phyloP scores from a whole-genome alignment of 805 yeast genomes.

The Candida takata region DNA sequence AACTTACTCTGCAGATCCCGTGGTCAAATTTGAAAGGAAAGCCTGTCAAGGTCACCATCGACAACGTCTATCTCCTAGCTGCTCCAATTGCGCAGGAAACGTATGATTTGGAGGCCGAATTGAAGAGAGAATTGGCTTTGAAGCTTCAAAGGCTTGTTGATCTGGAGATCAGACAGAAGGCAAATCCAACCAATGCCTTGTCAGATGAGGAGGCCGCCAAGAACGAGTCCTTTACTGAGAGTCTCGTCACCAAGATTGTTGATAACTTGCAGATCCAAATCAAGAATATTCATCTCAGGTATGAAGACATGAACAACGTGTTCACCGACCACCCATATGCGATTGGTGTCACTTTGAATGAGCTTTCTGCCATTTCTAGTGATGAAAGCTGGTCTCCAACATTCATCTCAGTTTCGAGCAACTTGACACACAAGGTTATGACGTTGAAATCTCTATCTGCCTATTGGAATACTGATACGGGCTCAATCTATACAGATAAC shows the following conservation, averaged over 20 bases:
- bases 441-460: slow-evolving; percentile 67
- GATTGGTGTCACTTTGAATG: slow-evolving; percentile 74
- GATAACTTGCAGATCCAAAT: slow-evolving; percentile 91
- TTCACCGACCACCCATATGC: slow-evolving; percentile 74
- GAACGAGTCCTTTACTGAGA: slow-evolving; percentile 80
- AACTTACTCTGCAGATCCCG: slow-evolving; percentile 84
- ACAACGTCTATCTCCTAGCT: slow-evolving; percentile 80
- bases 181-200: slow-evolving; percentile 30
- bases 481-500: slow-evolving; percentile 40
- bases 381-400: slow-evolving; percentile 80
- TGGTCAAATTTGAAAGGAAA: slow-evolving; percentile 92
- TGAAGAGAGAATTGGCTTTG: slow-evolving; percentile 54
- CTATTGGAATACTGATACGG: slow-evolving; percentile 75
- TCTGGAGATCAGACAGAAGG: slow-evolving; percentile 46
- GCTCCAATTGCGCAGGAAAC: slow-evolving; percentile 59
- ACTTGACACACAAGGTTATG: slow-evolving; percentile 67
- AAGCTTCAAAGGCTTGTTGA: slow-evolving; percentile 64
- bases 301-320: slow-evolving; percentile 68
- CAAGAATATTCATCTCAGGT: slow-evolving; percentile 84
- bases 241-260: slow-evolving; percentile 79
- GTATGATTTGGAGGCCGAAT: slow-evolving; percentile 45
- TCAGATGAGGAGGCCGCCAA: slow-evolving; percentile 35
- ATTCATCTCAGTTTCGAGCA: slow-evolving; percentile 65
- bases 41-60: slow-evolving; percentile 83
- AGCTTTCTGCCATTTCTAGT: slow-evolving; percentile 87